These are phyloP conservation scores for Chrysopogon serrulatus DNA, from an alignment of 176 grass and related monocot species.

Conservation along the genomic window DNA sequence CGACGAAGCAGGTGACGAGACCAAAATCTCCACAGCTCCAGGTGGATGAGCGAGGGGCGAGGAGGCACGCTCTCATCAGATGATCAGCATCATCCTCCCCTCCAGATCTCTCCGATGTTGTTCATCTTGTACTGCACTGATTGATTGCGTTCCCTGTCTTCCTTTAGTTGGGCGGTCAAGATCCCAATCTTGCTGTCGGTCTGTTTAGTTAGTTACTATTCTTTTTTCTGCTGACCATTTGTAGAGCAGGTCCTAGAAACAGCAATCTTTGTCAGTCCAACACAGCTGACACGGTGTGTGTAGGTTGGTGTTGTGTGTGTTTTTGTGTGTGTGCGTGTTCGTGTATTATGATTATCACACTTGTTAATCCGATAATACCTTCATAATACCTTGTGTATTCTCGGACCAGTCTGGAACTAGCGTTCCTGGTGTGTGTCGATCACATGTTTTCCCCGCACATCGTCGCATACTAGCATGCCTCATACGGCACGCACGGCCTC, in stretches of 20 bases:
- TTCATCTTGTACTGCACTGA: not conserved
- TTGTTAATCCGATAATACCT: no score
- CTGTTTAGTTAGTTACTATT: not conserved
- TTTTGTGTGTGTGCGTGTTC: no score
- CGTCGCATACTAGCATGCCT: no score
- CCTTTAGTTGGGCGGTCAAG: not conserved
- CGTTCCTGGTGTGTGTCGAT: not conserved
- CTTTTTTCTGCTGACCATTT: conserved; percentile 20
- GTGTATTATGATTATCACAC: not conserved
- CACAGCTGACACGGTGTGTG: conserved; percentile 31
- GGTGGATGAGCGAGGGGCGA: conserved; percentile 55
- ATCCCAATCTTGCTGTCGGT: conserved; percentile 15
- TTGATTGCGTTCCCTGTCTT: not conserved
- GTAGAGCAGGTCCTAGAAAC: not conserved
- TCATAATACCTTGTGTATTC: not conserved
- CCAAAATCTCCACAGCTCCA: conserved; percentile 66
- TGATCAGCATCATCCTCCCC: conserved; percentile 17
- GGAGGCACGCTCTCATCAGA: conserved; percentile 63
- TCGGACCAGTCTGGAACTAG: not conserved
- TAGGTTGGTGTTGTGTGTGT: not conserved
- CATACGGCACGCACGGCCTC: no score
- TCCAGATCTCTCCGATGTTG: not conserved
- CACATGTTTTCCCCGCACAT: no score
- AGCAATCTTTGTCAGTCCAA: conserved; percentile 17
- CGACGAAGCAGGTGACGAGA: conserved; percentile 62